phyloP scores from a whole-genome alignment of 2,329 filamentous ascomycete species.

The Paradendryphiella salina region DNA sequence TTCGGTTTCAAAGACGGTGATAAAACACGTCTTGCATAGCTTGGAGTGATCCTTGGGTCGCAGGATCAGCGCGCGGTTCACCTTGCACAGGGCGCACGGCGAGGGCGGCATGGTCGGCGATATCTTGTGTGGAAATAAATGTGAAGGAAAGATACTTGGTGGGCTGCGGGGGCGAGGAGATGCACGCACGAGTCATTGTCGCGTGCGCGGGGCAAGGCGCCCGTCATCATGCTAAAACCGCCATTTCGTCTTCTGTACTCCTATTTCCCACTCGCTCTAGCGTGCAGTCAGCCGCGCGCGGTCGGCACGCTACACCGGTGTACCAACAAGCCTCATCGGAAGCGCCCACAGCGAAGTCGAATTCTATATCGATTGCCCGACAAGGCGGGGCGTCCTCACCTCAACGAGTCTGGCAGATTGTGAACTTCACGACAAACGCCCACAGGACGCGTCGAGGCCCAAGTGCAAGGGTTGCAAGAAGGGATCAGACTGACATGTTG shows the following conservation, averaged over 20 bases:
- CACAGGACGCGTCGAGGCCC: too few species aligned
- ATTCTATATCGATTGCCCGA: too few species aligned
- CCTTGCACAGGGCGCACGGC: slow-evolving; percentile 74
- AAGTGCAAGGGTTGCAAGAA: too few species aligned
- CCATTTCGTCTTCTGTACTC: neutral
- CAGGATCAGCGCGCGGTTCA: slow-evolving; percentile 81
- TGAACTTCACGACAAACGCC: too few species aligned
- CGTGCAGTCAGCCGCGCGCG: neutral
- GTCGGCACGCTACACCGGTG: neutral
- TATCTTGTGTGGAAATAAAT: neutral
- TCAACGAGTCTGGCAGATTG: too few species aligned
- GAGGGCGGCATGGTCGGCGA: slow-evolving; percentile 69
- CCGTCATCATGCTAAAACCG: neutral
- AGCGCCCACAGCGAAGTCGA: too few species aligned
- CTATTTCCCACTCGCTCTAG: neutral
- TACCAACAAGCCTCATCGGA: too few species aligned
- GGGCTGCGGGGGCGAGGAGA: slow-evolving; percentile 1
- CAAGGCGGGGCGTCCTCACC: too few species aligned
- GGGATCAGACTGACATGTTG: too few species aligned
- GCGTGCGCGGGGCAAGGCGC: neutral
- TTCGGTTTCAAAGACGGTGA: slow-evolving; percentile 85
- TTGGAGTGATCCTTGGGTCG: slow-evolving; percentile 94
- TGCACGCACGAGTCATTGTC: slow-evolving; percentile 10
- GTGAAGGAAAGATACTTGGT: neutral
- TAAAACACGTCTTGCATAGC: slow-evolving; percentile 87